phyloP scores from a whole-genome alignment of 768 basidiomycete species.

The Hypholoma fasciculare region DNA sequence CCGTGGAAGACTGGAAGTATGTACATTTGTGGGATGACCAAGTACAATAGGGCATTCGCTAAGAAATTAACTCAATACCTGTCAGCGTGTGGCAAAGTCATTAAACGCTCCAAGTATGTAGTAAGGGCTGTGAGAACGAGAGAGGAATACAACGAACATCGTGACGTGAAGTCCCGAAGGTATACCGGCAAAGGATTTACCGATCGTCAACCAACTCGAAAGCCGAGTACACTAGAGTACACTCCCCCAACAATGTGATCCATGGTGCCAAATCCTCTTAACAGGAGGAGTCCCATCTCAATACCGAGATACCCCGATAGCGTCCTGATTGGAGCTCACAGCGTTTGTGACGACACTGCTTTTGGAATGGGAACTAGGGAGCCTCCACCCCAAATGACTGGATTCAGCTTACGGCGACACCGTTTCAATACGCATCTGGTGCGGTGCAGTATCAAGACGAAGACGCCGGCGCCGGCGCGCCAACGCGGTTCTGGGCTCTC shows the following conservation, averaged over 20 bases:
- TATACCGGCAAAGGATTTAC: slow-evolving; percentile 1
- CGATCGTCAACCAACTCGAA: slow-evolving; percentile 26
- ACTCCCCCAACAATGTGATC: slow-evolving; percentile 26
- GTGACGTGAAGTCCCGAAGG: background rate
- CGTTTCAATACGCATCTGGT: too few relatives aligned
- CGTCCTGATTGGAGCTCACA: background rate
- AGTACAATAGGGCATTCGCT: background rate
- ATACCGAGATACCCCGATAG: background rate
- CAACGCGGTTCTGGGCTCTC: too few relatives aligned
- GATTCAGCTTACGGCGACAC: too few relatives aligned
- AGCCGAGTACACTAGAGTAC: slow-evolving; percentile 26
- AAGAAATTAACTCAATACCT: background rate
- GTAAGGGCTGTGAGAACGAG: background rate
- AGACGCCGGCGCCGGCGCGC: too few relatives aligned
- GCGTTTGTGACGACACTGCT: background rate
- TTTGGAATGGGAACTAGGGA: background rate
- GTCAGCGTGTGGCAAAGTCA: background rate
- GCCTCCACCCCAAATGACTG: too few relatives aligned
- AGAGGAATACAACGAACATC: background rate
- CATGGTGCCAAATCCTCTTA: slow-evolving; percentile 30
- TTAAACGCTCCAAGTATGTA: background rate
- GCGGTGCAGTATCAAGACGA: too few relatives aligned
- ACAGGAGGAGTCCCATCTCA: slow-evolving; percentile 1
- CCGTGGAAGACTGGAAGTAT: background rate
- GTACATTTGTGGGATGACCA: background rate